phyloP scores from a whole-genome alignment of 495 filamentous ascomycete species.

The Podospora pseudocomata region DNA sequence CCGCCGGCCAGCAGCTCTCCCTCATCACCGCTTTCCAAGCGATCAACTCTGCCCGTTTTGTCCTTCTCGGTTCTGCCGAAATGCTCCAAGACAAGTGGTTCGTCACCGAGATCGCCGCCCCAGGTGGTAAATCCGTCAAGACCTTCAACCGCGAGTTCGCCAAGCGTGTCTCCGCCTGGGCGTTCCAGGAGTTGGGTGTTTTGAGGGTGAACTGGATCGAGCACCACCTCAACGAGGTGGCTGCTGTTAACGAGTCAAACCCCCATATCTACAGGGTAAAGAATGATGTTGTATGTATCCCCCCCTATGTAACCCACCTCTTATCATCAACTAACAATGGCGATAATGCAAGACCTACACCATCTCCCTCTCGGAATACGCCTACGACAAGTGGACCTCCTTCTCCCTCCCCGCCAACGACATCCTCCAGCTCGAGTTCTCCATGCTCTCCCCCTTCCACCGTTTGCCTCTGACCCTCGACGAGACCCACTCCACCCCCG shows the following conservation, averaged over 20 bases:
- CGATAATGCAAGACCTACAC: constrained; percentile 62
- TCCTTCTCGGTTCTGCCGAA: constrained; percentile 80
- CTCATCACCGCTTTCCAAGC: constrained; percentile 83
- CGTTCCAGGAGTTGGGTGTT: constrained; percentile 90
- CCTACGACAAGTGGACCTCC: constrained; percentile 63
- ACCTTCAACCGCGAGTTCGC: constrained; percentile 84
- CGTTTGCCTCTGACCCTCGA: constrained; percentile 69
- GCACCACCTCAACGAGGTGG: constrained; percentile 66
- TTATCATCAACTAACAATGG: background rate
- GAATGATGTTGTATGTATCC: constrained; percentile 81
- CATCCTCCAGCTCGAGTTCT: constrained; percentile 87
- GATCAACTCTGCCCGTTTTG: constrained; percentile 88
- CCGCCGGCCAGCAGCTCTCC: constrained; percentile 73
- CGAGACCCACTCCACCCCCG: constrained; percentile 48
- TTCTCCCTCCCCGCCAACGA: constrained; percentile 68
- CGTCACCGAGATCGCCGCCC: constrained; percentile 67
- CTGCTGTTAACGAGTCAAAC: constrained; percentile 57
- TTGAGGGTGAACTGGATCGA: constrained; percentile 77
- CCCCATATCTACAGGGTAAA: constrained; percentile 93
- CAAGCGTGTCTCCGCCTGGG: constrained; percentile 78
- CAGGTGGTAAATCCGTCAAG: constrained; percentile 45
- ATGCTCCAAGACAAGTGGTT: constrained; percentile 89
- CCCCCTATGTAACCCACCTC: background rate
- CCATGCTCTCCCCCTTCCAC: constrained; percentile 97
- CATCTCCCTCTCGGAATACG: constrained; percentile 85